A percentile compares a stretch with the other conserved stretches of the same genome.
These are phyloP conservation scores for Aristolochia contorta DNA, from an alignment of 164 flowering plant species.

Conservation along the genomic window DNA sequence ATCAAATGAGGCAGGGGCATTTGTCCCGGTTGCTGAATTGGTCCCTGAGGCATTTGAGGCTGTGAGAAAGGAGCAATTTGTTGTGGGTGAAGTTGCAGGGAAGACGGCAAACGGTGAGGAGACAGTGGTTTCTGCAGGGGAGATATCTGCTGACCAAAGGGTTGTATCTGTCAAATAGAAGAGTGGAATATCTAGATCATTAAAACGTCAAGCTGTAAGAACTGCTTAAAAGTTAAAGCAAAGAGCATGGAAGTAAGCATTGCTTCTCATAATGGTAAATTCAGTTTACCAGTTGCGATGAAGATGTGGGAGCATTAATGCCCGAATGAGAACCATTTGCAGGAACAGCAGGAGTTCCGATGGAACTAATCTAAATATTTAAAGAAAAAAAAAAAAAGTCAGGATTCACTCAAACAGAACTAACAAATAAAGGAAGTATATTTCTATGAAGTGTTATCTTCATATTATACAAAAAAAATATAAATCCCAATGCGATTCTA, in stretches of 20 bases:
- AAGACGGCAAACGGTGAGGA: conserved; percentile 47
- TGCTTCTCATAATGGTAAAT: background rate
- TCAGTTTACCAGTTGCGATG: conserved; percentile 36
- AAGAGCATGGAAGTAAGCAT: background rate
- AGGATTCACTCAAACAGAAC: background rate
- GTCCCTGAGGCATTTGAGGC: conserved; percentile 28
- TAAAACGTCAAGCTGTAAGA: background rate
- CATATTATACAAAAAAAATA: too few relatives aligned
- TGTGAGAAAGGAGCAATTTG: conserved; percentile 34
- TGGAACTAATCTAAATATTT: conserved; percentile 28
- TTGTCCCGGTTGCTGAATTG: conserved; percentile 28
- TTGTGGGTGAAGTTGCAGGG: conserved; percentile 40
- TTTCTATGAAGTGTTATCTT: too few relatives aligned
- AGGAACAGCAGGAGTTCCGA: conserved; percentile 30
- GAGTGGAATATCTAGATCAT: conserved; percentile 32
- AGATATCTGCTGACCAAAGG: conserved; percentile 47
- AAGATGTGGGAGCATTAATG: conserved; percentile 27
- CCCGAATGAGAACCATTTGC: conserved; percentile 34
- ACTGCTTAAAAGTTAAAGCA: background rate
- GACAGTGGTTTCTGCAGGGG: conserved; percentile 54
- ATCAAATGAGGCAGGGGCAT: conserved; percentile 27
- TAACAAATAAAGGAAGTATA: background rate
- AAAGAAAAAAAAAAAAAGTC: background rate
- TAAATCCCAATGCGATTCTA: too few relatives aligned
- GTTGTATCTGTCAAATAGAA: conserved; percentile 31